A percentile compares a stretch with the other conserved stretches of the same genome.
phyloP scores from a whole-genome alignment of 1,284 basidiomycete genomes.

The Phenoliferia sp. region DNA sequence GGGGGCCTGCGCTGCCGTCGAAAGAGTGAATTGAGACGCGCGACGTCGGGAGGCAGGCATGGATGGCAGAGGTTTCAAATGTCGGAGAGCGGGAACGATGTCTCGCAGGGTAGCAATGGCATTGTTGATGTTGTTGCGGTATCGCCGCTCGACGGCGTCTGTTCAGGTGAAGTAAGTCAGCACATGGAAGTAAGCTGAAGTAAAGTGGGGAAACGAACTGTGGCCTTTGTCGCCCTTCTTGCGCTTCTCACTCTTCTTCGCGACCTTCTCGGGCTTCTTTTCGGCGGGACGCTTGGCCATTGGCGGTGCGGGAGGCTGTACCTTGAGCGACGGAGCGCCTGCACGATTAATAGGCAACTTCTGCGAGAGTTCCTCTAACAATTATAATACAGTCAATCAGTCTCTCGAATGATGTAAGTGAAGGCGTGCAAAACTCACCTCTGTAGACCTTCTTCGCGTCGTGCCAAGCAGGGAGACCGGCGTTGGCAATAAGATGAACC shows the following conservation, averaged over 20 bases:
- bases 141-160: constrained; percentile 37
- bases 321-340: neutral
- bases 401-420: neutral
- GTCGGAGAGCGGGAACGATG: constrained; percentile 32
- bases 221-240: constrained; percentile 24
- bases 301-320: neutral
- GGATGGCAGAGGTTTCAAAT: constrained; percentile 35
- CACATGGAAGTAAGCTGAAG: neutral
- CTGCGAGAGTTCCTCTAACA: constrained; percentile 7
- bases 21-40: constrained; percentile 35
- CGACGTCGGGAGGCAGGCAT: constrained; percentile 34
- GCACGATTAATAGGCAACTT: constrained; percentile 1
- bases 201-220: constrained; percentile 12
- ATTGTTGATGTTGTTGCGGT: constrained; percentile 37
- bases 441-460: constrained; percentile 1
- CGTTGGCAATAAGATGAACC: constrained; percentile 25
- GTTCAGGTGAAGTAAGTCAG: neutral
- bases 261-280: neutral
- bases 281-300: neutral
- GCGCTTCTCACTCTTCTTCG: constrained; percentile 6
- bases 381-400: neutral
- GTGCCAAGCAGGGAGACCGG: constrained; percentile 1
- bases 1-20: constrained; percentile 23
- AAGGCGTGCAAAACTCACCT: constrained; percentile 2
- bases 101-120: constrained; percentile 33